Evolutionary conservation across 208 protist species (phyloP).

Genomic region (Acanthamoeba triangularis): DNA sequence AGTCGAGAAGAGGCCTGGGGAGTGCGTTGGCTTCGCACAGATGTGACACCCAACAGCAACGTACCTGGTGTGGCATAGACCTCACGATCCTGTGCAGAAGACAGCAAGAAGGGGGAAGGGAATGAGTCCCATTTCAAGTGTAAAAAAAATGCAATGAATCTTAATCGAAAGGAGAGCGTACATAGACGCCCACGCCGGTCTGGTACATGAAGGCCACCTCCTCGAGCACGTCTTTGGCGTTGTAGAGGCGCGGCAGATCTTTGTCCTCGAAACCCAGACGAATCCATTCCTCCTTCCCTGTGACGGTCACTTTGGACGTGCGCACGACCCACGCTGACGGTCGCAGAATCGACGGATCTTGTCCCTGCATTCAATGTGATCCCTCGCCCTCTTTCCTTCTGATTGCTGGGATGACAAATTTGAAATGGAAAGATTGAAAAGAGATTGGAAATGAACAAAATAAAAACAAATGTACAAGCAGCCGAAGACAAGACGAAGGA

Average conservation of each 20-base stretch:
- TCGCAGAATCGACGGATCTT: conserved; percentile 42
- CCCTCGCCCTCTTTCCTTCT: not conserved
- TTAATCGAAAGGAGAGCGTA: too few species aligned
- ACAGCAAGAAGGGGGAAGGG: too few species aligned
- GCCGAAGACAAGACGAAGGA: too few species aligned
- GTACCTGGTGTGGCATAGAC: conserved; percentile 61
- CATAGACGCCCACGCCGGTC: conserved; percentile 38
- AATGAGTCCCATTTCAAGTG: too few species aligned
- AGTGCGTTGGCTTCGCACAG: not conserved
- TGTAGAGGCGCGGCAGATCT: conserved; percentile 68
- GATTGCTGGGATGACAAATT: not conserved
- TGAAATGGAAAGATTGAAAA: not conserved
- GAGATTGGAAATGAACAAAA: not conserved
- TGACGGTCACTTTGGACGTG: conserved; percentile 40
- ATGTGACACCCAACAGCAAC: not conserved
- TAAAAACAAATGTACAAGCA: not conserved
- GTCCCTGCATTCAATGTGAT: not conserved
- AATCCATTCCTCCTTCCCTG: conserved; percentile 69
- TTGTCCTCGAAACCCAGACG: conserved; percentile 66
- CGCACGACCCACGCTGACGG: conserved; percentile 73
- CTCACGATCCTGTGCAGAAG: conserved; percentile 38
- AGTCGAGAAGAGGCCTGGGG: not conserved
- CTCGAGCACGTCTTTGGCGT: conserved; percentile 74
- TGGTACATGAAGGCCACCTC: conserved; percentile 76
- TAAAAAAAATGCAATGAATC: too few species aligned